Percentiles rank a stretch among this genome's conserved stretches.
Evolutionary conservation across 371 early-diverging fungal genomes (phyloP).

Genomic region (Apophysomyces variabilis): DNA sequence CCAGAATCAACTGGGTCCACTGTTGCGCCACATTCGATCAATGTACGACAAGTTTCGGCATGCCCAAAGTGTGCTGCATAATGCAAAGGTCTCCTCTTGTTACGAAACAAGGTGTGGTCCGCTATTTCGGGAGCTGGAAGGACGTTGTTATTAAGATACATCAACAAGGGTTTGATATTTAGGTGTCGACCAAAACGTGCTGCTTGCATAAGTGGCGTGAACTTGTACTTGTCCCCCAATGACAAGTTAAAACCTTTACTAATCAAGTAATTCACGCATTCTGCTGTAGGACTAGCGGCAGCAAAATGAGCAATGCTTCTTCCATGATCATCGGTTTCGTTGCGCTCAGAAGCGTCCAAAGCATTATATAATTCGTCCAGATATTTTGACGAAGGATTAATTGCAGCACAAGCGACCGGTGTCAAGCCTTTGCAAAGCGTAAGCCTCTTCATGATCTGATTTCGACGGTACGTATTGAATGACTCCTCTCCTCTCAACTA

Average conservation of each 20-base stretch:
- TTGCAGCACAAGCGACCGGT: conserved; percentile 54
- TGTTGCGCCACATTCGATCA: conserved; percentile 54
- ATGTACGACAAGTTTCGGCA: conserved; percentile 41
- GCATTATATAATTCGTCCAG: conserved; percentile 46
- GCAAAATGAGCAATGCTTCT: conserved; percentile 64
- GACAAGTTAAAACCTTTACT: conserved; percentile 37
- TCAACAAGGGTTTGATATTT: conserved; percentile 43
- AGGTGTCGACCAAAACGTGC: conserved; percentile 56
- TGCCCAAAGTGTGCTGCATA: conserved; percentile 63
- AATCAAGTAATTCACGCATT: conserved; percentile 52
- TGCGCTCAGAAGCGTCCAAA: conserved; percentile 44
- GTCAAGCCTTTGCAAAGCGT: conserved; percentile 36
- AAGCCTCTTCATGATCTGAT: conserved; percentile 57
- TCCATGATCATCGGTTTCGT: conserved; percentile 46
- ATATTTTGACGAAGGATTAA: conserved; percentile 45
- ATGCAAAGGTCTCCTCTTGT: conserved; percentile 57
- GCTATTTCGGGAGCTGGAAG: conserved; percentile 33
- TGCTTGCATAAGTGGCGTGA: conserved; percentile 60
- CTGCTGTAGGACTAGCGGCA: conserved; percentile 57
- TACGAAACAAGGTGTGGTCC: conserved; percentile 43
- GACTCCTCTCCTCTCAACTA: conserved; percentile 25
- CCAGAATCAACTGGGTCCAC: conserved; percentile 45
- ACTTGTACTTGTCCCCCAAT: conserved; percentile 41
- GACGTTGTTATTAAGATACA: conserved; percentile 28
- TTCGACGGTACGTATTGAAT: conserved; percentile 42